phyloP scores from a whole-genome alignment of 805 yeast genomes.

The Metschnikowia santaceciliae region DNA sequence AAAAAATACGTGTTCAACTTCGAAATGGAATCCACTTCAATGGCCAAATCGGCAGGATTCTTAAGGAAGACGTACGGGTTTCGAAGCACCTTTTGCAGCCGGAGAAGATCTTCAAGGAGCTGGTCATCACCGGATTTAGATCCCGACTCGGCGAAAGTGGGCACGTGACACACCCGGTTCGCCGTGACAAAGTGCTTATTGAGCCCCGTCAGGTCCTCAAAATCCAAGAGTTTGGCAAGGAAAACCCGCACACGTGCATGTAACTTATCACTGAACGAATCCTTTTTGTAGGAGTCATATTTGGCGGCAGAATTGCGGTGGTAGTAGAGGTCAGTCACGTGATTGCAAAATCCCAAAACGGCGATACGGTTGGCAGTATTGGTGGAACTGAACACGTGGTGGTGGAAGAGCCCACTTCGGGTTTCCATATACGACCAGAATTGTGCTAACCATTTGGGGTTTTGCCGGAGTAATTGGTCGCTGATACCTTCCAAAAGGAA shows the following conservation, averaged over 20 bases:
- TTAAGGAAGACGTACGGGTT: slow-evolving; percentile 34
- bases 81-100: slow-evolving; percentile 27
- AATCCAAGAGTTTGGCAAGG: slow-evolving; percentile 28
- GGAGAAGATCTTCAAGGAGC: slow-evolving; percentile 32
- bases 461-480: background rate
- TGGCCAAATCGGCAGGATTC: slow-evolving; percentile 19
- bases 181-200: slow-evolving; percentile 36
- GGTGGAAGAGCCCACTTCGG: slow-evolving; percentile 21
- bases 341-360: slow-evolving; percentile 37
- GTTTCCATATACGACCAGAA: slow-evolving; percentile 41
- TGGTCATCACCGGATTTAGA: slow-evolving; percentile 20
- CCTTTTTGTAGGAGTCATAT: slow-evolving; percentile 32
- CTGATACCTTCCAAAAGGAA: background rate
- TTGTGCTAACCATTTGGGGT: slow-evolving; percentile 9
- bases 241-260: slow-evolving; percentile 35
- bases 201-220: slow-evolving; percentile 44
- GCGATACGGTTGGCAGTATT: slow-evolving; percentile 35
- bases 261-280: slow-evolving; percentile 36
- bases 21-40: slow-evolving; percentile 21
- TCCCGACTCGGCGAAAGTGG: slow-evolving; percentile 17
- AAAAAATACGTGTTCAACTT: slow-evolving; percentile 29
- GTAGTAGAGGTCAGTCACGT: slow-evolving; percentile 31
- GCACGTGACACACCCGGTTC: slow-evolving; percentile 24
- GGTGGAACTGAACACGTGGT: slow-evolving; percentile 25
- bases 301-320: slow-evolving; percentile 18